Base-by-base conservation (phyloP, 179 eudicot genomes). In the Pouteria campechiana region DNA sequence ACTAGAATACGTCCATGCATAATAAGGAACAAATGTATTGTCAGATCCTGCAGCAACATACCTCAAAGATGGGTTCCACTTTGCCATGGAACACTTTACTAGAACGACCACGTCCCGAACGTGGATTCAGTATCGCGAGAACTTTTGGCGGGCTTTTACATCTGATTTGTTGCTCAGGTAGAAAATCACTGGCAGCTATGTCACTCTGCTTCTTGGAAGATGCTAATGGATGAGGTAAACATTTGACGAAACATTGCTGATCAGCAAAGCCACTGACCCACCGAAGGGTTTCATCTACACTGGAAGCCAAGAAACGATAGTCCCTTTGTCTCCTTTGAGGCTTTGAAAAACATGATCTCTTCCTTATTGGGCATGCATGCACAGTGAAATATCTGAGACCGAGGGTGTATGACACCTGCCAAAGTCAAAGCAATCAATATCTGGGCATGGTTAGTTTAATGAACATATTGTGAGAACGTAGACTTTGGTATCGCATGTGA, bases 261-360 rank as follows among this genome's bases (percentile, higher is more conserved):
- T 92, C 99, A 17, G 99, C 96, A 69, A 92, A 92, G 21, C 85
- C 87, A 65, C 70, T 74, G 43, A 92, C 92, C 99, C 99, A 92
- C 32, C 79, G 94, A 49, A 74, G 53, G 48, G 99, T 96, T 57
- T 87, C 99, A 17, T 92, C 96, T 4, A 86, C 33, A 34, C 66
- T 79, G 41, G 88, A 41, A 35, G 99, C 94, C 60, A 92, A 57
- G 59, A 92, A 92, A 25, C 96, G 94, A 47, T 69, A 79, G 51
- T 92, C 99, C 55, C 82, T 86, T 46, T 69, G 75, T 53, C 61
- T 61, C 72, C 96, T 82, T 50, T 52, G 71, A 52, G 67, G 46
- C 65, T 77, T 92, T 40, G 41, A 50, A 44, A 92, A 61, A 65
- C 87, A 74, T 18, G 89, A 68, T 48, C 54, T 69, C 60, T 67